Percentiles rank a stretch among this genome's conserved stretches.
These are phyloP conservation scores for Sanguinoderma infundibulare DNA, from an alignment of 1,284 basidiomycete species.

Conservation along the genomic window DNA sequence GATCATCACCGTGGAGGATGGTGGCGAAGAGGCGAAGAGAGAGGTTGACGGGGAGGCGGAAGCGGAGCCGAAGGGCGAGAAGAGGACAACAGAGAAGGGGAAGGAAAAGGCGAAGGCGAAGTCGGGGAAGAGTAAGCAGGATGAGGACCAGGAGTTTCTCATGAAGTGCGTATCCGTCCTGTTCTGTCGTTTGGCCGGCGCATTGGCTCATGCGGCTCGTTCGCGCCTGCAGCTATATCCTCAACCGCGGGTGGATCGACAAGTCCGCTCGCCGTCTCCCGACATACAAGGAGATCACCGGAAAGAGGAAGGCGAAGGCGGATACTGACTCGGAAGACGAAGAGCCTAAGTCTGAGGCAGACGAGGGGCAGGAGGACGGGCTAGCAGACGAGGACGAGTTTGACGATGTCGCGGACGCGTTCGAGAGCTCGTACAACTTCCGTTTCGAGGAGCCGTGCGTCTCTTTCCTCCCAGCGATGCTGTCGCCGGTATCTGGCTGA, in stretches of 20 bases:
- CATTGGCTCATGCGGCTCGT: too few species aligned
- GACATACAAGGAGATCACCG: conserved; percentile 81
- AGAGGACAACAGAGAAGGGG: conserved; percentile 38
- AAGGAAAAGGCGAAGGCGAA: conserved; percentile 28
- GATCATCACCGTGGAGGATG: conserved; percentile 53
- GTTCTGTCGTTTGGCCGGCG: neutral
- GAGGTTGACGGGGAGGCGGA: conserved; percentile 38
- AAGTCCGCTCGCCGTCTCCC: conserved; percentile 72
- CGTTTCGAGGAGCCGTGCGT: conserved; percentile 92
- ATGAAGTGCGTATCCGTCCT: conserved; percentile 69
- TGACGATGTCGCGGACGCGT: conserved; percentile 73
- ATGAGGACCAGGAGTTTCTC: conserved; percentile 84
- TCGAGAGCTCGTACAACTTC: conserved; percentile 91
- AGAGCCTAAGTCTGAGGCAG: conserved; percentile 20
- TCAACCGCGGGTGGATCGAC: conserved; percentile 96
- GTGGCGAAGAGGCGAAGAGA: conserved; percentile 27
- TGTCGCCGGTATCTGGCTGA: neutral
- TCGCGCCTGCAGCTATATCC: conserved; percentile 76
- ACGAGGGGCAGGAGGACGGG: conserved; percentile 41
- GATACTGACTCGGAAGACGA: conserved; percentile 28
- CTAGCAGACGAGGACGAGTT: conserved; percentile 63
- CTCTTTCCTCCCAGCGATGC: neutral
- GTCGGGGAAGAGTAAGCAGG: conserved; percentile 52
- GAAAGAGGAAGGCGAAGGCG: conserved; percentile 42
- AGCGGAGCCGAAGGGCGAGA: conserved; percentile 30